phyloP scores from a whole-genome alignment of 257 asterid genomes.

The Anisodus tanguticus region DNA sequence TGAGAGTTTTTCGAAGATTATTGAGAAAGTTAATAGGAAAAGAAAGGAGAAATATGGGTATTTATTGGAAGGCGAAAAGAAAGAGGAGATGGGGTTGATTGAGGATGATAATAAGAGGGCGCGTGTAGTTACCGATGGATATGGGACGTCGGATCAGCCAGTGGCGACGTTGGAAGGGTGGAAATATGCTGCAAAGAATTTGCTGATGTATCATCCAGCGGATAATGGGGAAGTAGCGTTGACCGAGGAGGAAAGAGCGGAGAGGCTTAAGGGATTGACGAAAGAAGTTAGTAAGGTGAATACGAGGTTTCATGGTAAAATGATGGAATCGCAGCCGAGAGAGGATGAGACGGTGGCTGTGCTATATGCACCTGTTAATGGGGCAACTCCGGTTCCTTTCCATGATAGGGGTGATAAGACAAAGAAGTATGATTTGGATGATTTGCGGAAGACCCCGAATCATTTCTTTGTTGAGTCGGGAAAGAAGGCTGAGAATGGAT shows the following conservation, averaged over 20 bases:
- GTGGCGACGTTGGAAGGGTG: constrained; percentile 77
- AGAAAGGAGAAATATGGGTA: constrained; percentile 74
- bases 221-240: constrained; percentile 81
- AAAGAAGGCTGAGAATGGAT: constrained; percentile 87
- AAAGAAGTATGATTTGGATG: constrained; percentile 90
- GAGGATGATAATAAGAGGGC: constrained; percentile 67
- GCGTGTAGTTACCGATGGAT: constrained; percentile 69
- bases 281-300: constrained; percentile 73
- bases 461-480: constrained; percentile 68
- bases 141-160: constrained; percentile 91
- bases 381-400: constrained; percentile 71
- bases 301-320: constrained; percentile 77
- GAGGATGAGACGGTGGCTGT: constrained; percentile 69
- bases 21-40: constrained; percentile 78
- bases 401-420: constrained; percentile 63
- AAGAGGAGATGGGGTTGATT: constrained; percentile 48
- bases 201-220: constrained; percentile 95
- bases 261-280: constrained; percentile 74
- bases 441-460: constrained; percentile 80
- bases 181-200: constrained; percentile 81
- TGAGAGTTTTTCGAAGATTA: constrained; percentile 69
- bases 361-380: constrained; percentile 72
- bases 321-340: constrained; percentile 51
- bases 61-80: constrained; percentile 63
- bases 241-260: constrained; percentile 74